Base-by-base conservation (phyloP, 257 asterid genomes). In the Striga asiatica region DNA sequence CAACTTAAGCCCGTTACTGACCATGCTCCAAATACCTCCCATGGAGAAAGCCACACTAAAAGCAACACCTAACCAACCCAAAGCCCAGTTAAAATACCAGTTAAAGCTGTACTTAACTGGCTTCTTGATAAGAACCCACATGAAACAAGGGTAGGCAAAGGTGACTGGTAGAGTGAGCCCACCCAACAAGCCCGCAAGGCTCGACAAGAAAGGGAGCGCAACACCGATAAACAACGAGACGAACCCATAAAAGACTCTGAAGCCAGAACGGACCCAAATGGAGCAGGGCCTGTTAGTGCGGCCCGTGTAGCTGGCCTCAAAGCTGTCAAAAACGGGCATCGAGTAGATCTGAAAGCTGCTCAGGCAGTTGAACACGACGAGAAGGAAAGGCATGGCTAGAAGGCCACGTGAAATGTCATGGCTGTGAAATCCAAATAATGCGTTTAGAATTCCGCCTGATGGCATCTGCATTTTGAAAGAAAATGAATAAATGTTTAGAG, bases 261-360 rank as follows among this genome's bases (percentile, higher is more conserved):
- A 88, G 23, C 99, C 97, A 0, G 99, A 92, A 0, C 99, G 81
- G 17, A 92, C 99, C 99, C 99, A 92, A 2, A 92, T 79, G 1
- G 99, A 76, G 76, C 97, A 92, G 2, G 99, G 97, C 3, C 83
- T 72, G 67, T 92, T 92, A 3, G 95, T 88, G 10, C 95, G 84
- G 74, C 94, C 75, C 4, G 94, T 82, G 50, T 92, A 92, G 31
- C 95, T 82, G 0, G 99, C 95, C 67, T 92, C 97, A 1, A 92
- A 92, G 28, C 97, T 92, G 77, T 92, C 99, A 5, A 92, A 92
- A 2, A 81, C 97, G 0, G 99, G 99, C 99, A 92, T 92, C 0
- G 99, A 88, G 77, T 92, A 88, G 69, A 88, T 92, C 50, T 88
- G 99, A 83, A 92, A 92, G 73, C 99, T 92, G 68, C 99, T 92